Evolutionary conservation across 116 monocot genomes (phyloP), one percentile per base, ranked within the genome.

Genomic region (Posidonia oceanica): DNA sequence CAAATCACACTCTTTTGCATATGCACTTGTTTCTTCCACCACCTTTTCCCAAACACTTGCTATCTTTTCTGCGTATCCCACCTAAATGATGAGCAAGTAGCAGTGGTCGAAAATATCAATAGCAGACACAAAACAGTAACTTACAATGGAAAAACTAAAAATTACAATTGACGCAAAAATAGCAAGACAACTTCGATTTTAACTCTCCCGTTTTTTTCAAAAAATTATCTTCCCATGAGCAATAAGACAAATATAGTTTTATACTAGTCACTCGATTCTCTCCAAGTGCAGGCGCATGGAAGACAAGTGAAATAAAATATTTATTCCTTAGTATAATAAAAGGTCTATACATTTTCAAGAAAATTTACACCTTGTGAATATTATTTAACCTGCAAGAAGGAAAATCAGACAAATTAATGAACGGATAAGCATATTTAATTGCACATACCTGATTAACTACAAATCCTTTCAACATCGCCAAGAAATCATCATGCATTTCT

Each of bases 391-490:
- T 3, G 3, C 51, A 51, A 48, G 18, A 42, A 21, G 7, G 29
- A 51, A 40, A 65, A 29, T 29, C 3, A 3, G 15, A 21, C 20
- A 21, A 20, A 17, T 18, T 13, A 22, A 18, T 18, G 21, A 51
- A 15, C 18, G 23, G 13, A 29, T 18, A 54, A 5, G 48, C 23
- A 68, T 13, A 15, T 10, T 16, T 68, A 14, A 68, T 54, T 68
- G 54, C 23, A 61, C 21, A 29, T 82, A 98, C 98, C 98, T 98
- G 93, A 78, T 86, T 87, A 61, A 82, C 71, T 67, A 93, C 85
- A 85, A 93, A 93, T 17, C 98, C 98, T 80, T 87, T 87, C 54
- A 98, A 75, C 98, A 98, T 98, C 56, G 63, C 75, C 51, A 86
- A 29, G 74, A 98, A 92, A 81, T 93, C 98, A 60, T 78, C 80